Base-by-base conservation (phyloP, 1,139 yeast genomes). In the Geotrichum phurueaensis region DNA sequence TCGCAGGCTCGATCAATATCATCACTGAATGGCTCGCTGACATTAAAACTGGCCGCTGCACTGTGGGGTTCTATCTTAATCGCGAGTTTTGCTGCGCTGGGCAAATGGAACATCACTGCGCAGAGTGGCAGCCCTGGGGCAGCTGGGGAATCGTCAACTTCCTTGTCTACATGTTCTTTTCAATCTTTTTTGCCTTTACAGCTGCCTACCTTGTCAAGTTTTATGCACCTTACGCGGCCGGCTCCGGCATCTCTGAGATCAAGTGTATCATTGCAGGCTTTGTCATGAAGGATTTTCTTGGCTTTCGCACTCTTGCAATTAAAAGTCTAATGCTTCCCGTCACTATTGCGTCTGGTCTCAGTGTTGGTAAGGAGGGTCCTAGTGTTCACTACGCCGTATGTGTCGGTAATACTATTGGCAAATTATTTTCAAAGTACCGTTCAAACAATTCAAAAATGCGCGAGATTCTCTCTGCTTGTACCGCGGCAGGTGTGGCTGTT, bases 231-330 rank as follows among this genome's bases (percentile, higher is more conserved):
- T 81, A 86, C 61, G 99, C 99, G 0, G 96, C 99, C 0, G 99
- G 99, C 0, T 89, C 96, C 2, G 99, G 99, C 0, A 95, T 95
- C 56, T 87, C 97, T 4, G 99, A 95, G 72, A 94, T 95, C 72
- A 95, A 95, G 73, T 89, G 96, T 71, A 91, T 95, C 65, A 91
- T 94, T 1, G 87, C 96, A 0, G 99, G 99, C 0, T 95, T 92
- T 71, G 84, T 83, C 25, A 81, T 89, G 79, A 82, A 84, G 45
- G 91, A 89, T 4, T 95, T 92, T 68, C 78, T 94, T 59, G 89
- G 87, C 23, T 80, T 86, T 74, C 78, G 82, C 72, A 91, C 97
- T 0, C 76, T 94, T 36, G 68, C 83, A 0, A 84, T 91, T 60
- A 95, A 95, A 68, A 82, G 91, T 60, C 71, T 90, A 5, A 89